Percentiles rank a stretch among this genome's conserved stretches.
Evolutionary conservation across 2,329 filamentous ascomycete species (phyloP).

Genomic region (Nemania abortiva): DNA sequence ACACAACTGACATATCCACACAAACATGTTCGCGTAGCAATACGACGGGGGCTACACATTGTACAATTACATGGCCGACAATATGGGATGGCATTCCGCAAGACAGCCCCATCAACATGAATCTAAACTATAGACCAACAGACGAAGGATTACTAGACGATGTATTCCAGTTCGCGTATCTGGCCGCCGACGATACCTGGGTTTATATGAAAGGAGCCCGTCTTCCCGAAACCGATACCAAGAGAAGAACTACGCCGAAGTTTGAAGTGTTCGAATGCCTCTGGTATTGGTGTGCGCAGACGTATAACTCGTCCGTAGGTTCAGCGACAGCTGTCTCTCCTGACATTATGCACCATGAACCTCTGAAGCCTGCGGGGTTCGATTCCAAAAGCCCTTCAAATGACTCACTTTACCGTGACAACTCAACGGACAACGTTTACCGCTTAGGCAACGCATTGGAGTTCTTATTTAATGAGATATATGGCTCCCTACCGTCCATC

Average conservation of each 20-base stretch:
- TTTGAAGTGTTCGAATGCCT: constrained; percentile 4
- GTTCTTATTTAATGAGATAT: background rate
- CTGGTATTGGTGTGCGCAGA: constrained; percentile 5
- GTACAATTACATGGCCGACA: background rate
- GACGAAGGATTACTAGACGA: no score
- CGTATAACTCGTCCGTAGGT: background rate
- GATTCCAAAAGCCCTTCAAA: background rate
- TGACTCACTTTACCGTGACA: background rate
- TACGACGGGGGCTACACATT: background rate
- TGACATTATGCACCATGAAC: background rate
- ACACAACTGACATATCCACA: background rate
- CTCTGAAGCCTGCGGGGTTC: background rate
- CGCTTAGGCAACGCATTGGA: background rate
- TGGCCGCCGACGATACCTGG: no score
- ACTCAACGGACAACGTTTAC: background rate
- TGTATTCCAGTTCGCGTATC: no score
- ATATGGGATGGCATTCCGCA: background rate
- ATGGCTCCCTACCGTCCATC: background rate
- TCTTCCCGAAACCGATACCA: no score
- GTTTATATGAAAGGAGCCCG: no score
- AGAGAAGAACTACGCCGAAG: background rate
- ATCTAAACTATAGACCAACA: no score
- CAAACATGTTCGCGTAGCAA: background rate
- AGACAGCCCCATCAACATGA: no score
- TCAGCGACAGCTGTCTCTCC: background rate